Conservation (phyloP, 495 filamentous ascomycete genomes). For the Hypoxylon rickii region DNA sequence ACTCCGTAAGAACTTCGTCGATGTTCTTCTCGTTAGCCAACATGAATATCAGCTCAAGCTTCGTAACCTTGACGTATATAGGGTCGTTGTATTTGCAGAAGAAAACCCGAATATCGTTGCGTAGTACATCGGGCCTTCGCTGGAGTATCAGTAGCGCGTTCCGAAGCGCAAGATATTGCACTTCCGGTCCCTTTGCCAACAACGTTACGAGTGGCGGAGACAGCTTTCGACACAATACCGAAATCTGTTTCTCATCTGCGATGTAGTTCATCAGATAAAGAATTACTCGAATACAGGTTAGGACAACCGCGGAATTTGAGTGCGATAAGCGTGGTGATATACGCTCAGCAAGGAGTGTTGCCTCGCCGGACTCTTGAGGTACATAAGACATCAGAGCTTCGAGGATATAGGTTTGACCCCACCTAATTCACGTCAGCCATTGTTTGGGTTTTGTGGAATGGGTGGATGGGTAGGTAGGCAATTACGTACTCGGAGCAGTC, state of each 20-base stretch:
- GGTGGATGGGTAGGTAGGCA: background rate
- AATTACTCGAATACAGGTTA: constrained; percentile 94
- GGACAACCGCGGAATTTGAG: constrained; percentile 92
- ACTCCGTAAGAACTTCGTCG: constrained; percentile 88
- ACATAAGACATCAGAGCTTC: constrained; percentile 99
- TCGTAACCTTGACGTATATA: constrained; percentile 99
- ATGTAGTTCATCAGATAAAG: constrained; percentile 99
- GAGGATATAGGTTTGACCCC: constrained; percentile 98
- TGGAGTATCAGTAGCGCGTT: constrained; percentile 96
- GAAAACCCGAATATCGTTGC: constrained; percentile 97
- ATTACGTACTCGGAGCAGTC: constrained; percentile 93
- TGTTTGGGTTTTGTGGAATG: background rate
- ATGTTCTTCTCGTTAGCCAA: constrained; percentile 96
- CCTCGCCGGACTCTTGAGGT: constrained; percentile 86
- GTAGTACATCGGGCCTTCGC: constrained; percentile 86
- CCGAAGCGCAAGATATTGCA: constrained; percentile 92
- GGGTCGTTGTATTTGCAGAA: constrained; percentile 99
- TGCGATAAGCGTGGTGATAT: constrained; percentile 93
- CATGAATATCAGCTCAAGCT: constrained; percentile 99
- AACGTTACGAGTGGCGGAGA: constrained; percentile 95
- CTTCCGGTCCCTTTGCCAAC: constrained; percentile 93
- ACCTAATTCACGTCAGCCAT: constrained; percentile 61
- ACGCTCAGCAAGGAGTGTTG: constrained; percentile 86
- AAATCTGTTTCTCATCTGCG: constrained; percentile 86
- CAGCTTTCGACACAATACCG: constrained; percentile 85